These are phyloP conservation scores for Saprolegnia parasitica DNA, from an alignment of 352 stramenopile species.

Conservation along the genomic window DNA sequence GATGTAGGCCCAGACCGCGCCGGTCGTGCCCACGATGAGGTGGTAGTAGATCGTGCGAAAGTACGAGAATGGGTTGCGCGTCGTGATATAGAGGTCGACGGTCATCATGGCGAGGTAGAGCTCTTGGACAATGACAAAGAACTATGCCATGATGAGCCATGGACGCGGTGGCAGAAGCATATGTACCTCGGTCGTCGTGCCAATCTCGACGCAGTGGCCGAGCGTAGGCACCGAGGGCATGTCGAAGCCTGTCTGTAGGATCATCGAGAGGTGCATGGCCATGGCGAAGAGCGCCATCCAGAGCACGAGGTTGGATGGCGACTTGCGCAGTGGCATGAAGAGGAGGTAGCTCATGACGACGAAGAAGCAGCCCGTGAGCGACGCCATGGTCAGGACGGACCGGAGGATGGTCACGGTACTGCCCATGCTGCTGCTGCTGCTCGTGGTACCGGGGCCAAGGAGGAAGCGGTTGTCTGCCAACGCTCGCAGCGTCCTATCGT, in stretches of 20 bases:
- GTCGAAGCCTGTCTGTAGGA: conserved; percentile 52
- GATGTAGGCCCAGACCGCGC: conserved; percentile 47
- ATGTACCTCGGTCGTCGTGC: conserved; percentile 11
- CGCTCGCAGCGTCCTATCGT: conserved; percentile 3
- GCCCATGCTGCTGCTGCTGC: conserved; percentile 6
- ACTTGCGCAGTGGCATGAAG: conserved; percentile 74
- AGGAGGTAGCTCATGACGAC: conserved; percentile 75
- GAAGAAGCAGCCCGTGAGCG: conserved; percentile 66
- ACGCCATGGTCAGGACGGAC: conserved; percentile 39
- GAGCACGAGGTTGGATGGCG: conserved; percentile 70
- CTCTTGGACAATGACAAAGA: conserved; percentile 70
- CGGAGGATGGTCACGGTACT: conserved; percentile 5
- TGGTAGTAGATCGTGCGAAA: conserved; percentile 72
- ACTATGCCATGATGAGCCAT: conserved; percentile 38
- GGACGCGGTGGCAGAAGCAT: not conserved
- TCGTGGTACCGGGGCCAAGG: no score
- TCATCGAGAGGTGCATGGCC: conserved; percentile 67
- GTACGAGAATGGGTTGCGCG: conserved; percentile 80
- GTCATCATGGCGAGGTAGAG: conserved; percentile 83
- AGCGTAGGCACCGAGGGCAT: conserved; percentile 6
- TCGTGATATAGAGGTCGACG: conserved; percentile 85
- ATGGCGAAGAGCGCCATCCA: conserved; percentile 80
- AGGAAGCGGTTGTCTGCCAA: not conserved
- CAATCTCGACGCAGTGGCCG: conserved; percentile 20
- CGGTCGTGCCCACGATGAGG: conserved; percentile 53